Conservation (phyloP, 2,329 filamentous ascomycete species). For the Eutypa lata region DNA sequence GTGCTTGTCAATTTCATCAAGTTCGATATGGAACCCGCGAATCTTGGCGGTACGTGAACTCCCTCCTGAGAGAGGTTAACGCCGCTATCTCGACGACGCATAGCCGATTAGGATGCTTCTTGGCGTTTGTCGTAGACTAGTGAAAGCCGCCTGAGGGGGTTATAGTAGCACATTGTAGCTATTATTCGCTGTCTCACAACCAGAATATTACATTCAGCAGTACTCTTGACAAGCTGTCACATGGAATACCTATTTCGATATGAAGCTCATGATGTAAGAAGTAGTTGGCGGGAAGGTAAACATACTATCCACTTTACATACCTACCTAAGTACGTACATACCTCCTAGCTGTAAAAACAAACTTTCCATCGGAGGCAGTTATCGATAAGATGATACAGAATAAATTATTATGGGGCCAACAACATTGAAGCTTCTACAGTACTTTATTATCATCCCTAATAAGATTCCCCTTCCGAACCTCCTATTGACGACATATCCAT, state of each 20-base stretch:
- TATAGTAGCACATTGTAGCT: no score
- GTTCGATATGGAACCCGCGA: not conserved
- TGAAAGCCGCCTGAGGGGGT: not conserved
- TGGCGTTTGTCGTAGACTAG: not conserved
- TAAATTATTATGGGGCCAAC: not conserved
- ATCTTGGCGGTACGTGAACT: not conserved
- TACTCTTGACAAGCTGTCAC: no score
- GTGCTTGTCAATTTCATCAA: not conserved
- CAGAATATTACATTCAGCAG: not conserved
- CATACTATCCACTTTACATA: no score
- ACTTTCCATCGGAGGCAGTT: no score
- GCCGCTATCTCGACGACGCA: not conserved
- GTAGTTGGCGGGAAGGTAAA: no score
- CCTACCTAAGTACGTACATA: no score
- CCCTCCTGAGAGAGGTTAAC: not conserved
- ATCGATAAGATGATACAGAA: not conserved
- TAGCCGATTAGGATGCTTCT: not conserved
- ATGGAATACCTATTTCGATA: no score
- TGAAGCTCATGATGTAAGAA: no score
- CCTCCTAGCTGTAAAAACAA: no score
- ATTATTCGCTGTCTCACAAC: not conserved
- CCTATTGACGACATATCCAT: not conserved
- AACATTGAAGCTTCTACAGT: not conserved
- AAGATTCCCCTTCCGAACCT: not conserved
- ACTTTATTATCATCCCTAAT: not conserved